Base-by-base conservation (phyloP, 1,284 basidiomycete genomes). In the Ustilago trichophora region DNA sequence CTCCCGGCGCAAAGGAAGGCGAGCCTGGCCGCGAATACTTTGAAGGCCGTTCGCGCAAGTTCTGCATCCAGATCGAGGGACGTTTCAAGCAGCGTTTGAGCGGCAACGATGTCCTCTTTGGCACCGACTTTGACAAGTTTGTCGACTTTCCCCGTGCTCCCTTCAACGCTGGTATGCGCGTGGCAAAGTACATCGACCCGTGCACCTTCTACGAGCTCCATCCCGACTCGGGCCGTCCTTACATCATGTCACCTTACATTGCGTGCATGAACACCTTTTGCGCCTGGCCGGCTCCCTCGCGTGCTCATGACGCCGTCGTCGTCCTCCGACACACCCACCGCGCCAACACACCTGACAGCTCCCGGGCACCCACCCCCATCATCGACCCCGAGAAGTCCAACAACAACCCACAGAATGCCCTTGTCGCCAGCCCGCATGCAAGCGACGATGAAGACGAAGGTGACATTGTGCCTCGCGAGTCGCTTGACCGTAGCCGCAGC, bases 1-100 rank as follows among this genome's bases (percentile, higher is more conserved):
- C 82, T 31, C 66, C 69, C 9, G 82, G 82, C 56, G 72, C 81
- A 49, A 21, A 64, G 38, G 16, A 59, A 31, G 73, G 77, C 43
- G 72, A 80, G 37, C 55, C 68, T 9, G 78, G 77, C 6, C 54
- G 72, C 15, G 77, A 80, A 29, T 80, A 80, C 62, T 80, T 80
- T 21, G 42, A 59, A 43, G 82, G 80, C 8, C 69, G 83, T 13
- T 74, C 73, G 3, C 63, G 83, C 36, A 80, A 79, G 43, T 84
- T 83, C 45, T 80, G 78, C 50, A 83, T 84, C 47, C 76, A 83
- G 51, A 83, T 84, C 57, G 83, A 84, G 49, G 83, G 83, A 7
- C 70, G 81, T 10, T 84, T 83, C 76, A 83, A 83, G 49, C 63
- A 73, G 37, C 63, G 62, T 16, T 73, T 69, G 64, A 69, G 41